phyloP scores from a whole-genome alignment of 1,139 yeast genomes.

The Martiniozyma asiatica region DNA sequence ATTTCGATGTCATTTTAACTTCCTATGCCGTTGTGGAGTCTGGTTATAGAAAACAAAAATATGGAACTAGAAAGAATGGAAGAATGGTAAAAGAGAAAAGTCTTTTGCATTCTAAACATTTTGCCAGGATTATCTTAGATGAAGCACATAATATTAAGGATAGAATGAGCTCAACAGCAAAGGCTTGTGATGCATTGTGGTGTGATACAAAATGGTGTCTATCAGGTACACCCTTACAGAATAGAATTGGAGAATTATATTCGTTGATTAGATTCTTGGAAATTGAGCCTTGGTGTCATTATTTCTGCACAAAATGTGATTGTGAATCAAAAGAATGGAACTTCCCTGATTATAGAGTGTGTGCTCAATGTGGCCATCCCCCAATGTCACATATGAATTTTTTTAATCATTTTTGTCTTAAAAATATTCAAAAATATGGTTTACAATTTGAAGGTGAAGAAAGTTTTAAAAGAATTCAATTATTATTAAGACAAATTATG shows the following conservation, averaged over 20 bases:
- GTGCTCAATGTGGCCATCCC: conserved; percentile 79
- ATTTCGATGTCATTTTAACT: conserved; percentile 75
- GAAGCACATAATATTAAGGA: conserved; percentile 98
- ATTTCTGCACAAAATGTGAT: conserved; percentile 84
- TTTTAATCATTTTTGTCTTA: conserved; percentile 88
- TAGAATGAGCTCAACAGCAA: conserved; percentile 83
- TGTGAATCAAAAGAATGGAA: conserved; percentile 76
- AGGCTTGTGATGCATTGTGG: conserved; percentile 67
- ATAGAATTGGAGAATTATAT: conserved; percentile 91
- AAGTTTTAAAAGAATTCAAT: conserved; percentile 67
- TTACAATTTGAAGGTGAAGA: conserved; percentile 68
- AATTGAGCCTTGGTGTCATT: conserved; percentile 75
- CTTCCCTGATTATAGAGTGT: conserved; percentile 69
- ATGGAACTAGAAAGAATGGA: conserved; percentile 67
- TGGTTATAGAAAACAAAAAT: conserved; percentile 66
- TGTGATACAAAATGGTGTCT: conserved; percentile 80
- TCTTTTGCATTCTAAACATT: conserved; percentile 60
- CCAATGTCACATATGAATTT: conserved; percentile 93
- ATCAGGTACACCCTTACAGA: conserved; percentile 93
- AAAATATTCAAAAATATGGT: conserved; percentile 80
- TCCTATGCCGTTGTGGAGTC: conserved; percentile 89
- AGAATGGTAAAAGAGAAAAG: conserved; percentile 67
- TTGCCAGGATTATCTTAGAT: conserved; percentile 83
- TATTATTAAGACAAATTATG: conserved; percentile 69
- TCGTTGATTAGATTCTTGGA: conserved; percentile 77